Percentiles rank a stretch among this genome's conserved stretches.
These are phyloP conservation scores for Angomonas ambiguus DNA, from an alignment of 208 protist genomes.

Conservation along the genomic window DNA sequence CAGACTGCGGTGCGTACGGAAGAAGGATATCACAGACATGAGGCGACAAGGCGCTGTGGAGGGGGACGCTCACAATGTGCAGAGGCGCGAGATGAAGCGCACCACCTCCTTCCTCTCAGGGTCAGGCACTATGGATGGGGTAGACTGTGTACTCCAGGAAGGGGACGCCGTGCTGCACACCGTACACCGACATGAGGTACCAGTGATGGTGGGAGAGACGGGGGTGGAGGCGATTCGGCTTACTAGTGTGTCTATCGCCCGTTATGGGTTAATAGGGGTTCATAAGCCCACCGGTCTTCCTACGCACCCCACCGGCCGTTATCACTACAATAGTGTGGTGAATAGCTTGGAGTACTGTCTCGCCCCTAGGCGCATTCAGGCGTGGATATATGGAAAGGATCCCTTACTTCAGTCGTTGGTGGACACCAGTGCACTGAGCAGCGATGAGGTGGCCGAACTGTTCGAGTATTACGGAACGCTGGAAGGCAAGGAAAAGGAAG, in stretches of 20 bases:
- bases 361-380: conserved; percentile 57
- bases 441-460: conserved; percentile 49
- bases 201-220: conserved; percentile 59
- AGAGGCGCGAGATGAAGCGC: conserved; percentile 40
- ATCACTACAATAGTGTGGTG: conserved; percentile 90
- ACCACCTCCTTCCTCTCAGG: neutral
- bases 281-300: conserved; percentile 77
- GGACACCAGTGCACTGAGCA: conserved; percentile 33
- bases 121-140: neutral
- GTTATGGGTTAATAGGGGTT: conserved; percentile 58
- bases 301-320: conserved; percentile 88
- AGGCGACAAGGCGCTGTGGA: neutral
- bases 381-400: conserved; percentile 55
- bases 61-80: conserved; percentile 26
- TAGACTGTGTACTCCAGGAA: conserved; percentile 35
- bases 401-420: conserved; percentile 71
- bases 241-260: conserved; percentile 44
- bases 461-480: conserved; percentile 43
- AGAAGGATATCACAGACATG: conserved; percentile 10
- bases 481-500: conserved; percentile 14
- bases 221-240: conserved; percentile 53
- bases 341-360: conserved; percentile 87
- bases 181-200: conserved; percentile 93
- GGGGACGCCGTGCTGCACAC: conserved; percentile 87
- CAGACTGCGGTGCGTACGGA: conserved; percentile 43